Percentiles rank a stretch among this genome's conserved stretches.
Conservation (phyloP, 2,329 filamentous ascomycete species). For the Fusarium sp. region DNA sequence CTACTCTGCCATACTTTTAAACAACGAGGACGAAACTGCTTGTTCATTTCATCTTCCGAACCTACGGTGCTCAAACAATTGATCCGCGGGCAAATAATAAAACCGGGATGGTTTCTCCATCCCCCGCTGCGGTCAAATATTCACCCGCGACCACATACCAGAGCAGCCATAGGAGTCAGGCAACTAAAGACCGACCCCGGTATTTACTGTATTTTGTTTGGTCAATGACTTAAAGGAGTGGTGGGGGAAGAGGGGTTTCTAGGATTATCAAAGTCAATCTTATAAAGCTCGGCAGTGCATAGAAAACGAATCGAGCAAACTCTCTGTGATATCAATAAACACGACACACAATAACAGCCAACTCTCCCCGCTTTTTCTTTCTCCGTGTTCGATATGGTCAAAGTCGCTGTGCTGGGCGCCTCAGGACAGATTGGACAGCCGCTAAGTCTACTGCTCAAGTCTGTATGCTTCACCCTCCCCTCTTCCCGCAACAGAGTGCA, state of each 20-base stretch:
- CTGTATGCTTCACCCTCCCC: not conserved
- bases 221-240: too few species aligned
- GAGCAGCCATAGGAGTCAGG: not conserved
- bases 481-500: not conserved
- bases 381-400: not conserved
- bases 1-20: not conserved
- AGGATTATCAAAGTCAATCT: not conserved
- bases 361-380: not conserved
- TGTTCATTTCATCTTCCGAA: not conserved
- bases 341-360: not conserved
- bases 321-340: not conserved
- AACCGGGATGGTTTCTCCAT: not conserved
- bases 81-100: not conserved
- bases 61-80: not conserved
- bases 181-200: not conserved
- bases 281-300: not conserved
- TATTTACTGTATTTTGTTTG: not conserved
- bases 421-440: constrained; percentile 13
- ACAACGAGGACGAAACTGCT: not conserved
- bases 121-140: not conserved
- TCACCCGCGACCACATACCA: not conserved
- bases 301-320: not conserved
- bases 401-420: constrained; percentile 8
- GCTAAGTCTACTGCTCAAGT: constrained; percentile 9
- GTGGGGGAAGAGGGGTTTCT: too few species aligned